Base-by-base conservation (phyloP, 495 filamentous ascomycete genomes). In the Hyaloscypha hepaticicola region DNA sequence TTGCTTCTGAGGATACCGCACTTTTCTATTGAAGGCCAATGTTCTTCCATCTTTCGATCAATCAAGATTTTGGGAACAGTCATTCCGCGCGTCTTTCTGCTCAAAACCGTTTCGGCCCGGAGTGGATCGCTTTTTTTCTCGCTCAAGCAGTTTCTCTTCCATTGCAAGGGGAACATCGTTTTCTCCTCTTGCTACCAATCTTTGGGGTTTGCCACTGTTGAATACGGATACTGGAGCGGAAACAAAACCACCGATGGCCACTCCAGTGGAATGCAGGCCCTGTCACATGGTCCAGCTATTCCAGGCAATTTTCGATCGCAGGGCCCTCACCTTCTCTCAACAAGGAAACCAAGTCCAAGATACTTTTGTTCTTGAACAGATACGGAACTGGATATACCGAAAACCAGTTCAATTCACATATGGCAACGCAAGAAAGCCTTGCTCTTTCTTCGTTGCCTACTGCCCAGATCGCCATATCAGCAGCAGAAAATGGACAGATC, bases 61-160 rank as follows among this genome's bases (percentile, higher is more conserved):
- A 8, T 61, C 59, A 5, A 9, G 21, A 28, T 61, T 61, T 31
- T 61, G 59, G 59, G 24, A 33, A 16, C 25, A 16, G 19, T 21
- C 3, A 14, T 34, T 58, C 7, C 3, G 21, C 19, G 8, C 19
- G 38, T 19, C 38, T 8, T 45, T 45, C 38, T 45, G 38, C 8
- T 45, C 38, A 45, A 45, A 19, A 8, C 8, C 38, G 19, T 45
- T 45, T 45, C 38, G 38, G 19, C 38, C 8, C 8, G 38, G 38
- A 45, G 38, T 19, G 19, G 22, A 3, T 55, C 28, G 21, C 52
- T 12, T 14, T 21, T 27, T 25, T 55, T 55, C 52, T 55, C 24
- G n/a, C n/a, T n/a, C n/a, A n/a, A n/a, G 19, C 19, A 45, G 8
- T 45, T 19, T 19, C 38, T 45, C 38, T 45, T 45, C 38, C 19